Evolutionary conservation across 495 filamentous ascomycete species (phyloP).

Genomic region (Aspergillus coremiiformis): DNA sequence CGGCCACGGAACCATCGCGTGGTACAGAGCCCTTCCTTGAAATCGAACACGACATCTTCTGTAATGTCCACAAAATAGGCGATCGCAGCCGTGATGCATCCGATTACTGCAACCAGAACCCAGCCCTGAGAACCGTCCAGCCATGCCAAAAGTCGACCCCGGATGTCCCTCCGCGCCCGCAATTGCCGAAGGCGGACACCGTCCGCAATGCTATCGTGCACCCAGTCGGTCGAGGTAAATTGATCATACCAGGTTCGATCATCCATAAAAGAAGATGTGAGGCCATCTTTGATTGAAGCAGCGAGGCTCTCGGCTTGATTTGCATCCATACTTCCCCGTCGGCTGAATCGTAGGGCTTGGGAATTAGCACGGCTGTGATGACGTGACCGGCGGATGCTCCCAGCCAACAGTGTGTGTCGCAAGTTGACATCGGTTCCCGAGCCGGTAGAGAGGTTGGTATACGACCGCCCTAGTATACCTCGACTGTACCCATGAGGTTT

Average conservation of each 20-base stretch:
- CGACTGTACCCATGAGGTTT: constrained; percentile 13
- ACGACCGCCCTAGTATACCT: constrained; percentile 29
- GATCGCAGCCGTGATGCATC: constrained; percentile 74
- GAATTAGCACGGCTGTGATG: constrained; percentile 64
- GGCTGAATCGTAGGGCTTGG: constrained; percentile 47
- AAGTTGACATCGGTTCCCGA: constrained; percentile 27
- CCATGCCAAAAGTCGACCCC: constrained; percentile 65
- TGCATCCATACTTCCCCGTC: constrained; percentile 35
- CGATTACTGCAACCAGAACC: constrained; percentile 87
- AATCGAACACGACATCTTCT: constrained; percentile 77
- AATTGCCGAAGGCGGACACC: constrained; percentile 79
- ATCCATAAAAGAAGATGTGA: constrained; percentile 53
- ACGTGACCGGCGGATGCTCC: constrained; percentile 45
- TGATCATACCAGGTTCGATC: constrained; percentile 98
- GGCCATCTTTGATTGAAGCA: constrained; percentile 50
- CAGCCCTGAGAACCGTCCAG: constrained; percentile 91
- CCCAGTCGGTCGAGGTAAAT: constrained; percentile 98
- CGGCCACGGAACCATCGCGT: constrained; percentile 63
- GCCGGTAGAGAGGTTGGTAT: constrained; percentile 31
- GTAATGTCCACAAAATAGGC: constrained; percentile 87
- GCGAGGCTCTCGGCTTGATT: constrained; percentile 33
- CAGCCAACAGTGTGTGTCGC: constrained; percentile 26
- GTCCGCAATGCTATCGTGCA: constrained; percentile 95
- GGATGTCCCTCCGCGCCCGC: constrained; percentile 72
- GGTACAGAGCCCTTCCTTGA: constrained; percentile 83